These are phyloP conservation scores for Polytrichum formosum DNA, from an alignment of 225 moss, liverwort and hornwort species.

Conservation along the genomic window DNA sequence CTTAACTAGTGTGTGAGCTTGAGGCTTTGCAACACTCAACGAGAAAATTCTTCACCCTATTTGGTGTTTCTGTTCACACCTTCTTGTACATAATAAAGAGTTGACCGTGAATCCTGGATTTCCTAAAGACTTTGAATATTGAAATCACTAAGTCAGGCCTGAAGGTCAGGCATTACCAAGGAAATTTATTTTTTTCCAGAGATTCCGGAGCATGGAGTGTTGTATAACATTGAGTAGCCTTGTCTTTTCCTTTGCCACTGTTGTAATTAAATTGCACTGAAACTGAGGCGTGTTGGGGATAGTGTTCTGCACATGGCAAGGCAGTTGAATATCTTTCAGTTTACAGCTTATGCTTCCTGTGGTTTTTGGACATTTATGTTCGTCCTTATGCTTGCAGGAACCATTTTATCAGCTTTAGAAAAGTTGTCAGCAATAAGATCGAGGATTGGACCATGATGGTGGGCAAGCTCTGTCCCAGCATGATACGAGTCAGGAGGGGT, in stretches of 20 bases:
- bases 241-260: not conserved
- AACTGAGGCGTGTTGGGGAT: not conserved
- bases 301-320: not conserved
- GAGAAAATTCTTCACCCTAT: no score
- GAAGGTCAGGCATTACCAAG: no score
- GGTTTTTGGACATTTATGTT: not conserved
- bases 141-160: no score
- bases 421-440: conserved; percentile 1
- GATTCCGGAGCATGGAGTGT: not conserved
- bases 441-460: not conserved
- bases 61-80: no score
- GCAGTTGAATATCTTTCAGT: not conserved
- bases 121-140: no score
- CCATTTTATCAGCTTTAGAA: not conserved
- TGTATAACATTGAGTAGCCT: not conserved
- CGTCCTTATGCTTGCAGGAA: no score
- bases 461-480: not conserved
- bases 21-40: no score
- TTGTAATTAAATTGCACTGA: not conserved
- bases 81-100: no score
- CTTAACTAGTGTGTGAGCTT: no score
- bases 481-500: not conserved
- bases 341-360: not conserved
- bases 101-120: no score
- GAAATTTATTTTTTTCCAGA: no score